A percentile compares a stretch with the other conserved stretches of the same genome.
These are phyloP conservation scores for Aspergillus sclerotiicarbonarius DNA, from an alignment of 495 filamentous ascomycete genomes.

Conservation along the genomic window DNA sequence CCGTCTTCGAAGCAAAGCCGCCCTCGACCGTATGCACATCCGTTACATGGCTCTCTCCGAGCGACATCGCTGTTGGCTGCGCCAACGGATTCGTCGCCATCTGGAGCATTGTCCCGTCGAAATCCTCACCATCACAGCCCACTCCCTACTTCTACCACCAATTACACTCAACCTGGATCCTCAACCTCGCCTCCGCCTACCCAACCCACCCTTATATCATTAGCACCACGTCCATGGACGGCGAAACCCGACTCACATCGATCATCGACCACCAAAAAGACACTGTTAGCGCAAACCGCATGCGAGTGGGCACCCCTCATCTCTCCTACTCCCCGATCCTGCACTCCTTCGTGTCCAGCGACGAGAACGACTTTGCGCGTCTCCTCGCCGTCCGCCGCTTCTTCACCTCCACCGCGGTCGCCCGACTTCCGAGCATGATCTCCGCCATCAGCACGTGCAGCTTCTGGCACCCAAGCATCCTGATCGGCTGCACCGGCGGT, in stretches of 20 bases:
- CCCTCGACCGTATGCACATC: slow-evolving; percentile 56
- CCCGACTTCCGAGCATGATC: slow-evolving; percentile 33
- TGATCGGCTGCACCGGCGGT: slow-evolving; percentile 58
- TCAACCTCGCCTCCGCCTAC: slow-evolving; percentile 54
- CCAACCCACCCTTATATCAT: slow-evolving; percentile 60
- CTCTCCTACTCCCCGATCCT: slow-evolving; percentile 58
- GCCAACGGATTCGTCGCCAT: slow-evolving; percentile 61
- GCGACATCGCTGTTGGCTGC: slow-evolving; percentile 58
- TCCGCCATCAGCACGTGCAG: slow-evolving; percentile 44
- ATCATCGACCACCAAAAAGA: slow-evolving; percentile 51
- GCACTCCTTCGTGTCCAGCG: slow-evolving; percentile 52
- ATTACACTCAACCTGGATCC: slow-evolving; percentile 61
- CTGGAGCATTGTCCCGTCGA: slow-evolving; percentile 48
- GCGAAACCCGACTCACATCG: slow-evolving; percentile 57
- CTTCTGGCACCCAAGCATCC: slow-evolving; percentile 50
- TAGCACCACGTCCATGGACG: slow-evolving; percentile 55
- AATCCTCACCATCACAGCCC: slow-evolving; percentile 20
- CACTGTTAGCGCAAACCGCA: slow-evolving; percentile 47
- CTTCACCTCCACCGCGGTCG: slow-evolving; percentile 47
- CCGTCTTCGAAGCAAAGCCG: slow-evolving; percentile 53
- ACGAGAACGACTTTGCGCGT: slow-evolving; percentile 58
- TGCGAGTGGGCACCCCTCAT: slow-evolving; percentile 45
- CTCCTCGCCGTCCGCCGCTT: slow-evolving; percentile 54
- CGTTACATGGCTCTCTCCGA: slow-evolving; percentile 61
- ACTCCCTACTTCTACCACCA: slow-evolving; percentile 54